Evolutionary conservation across 2,329 filamentous ascomycete genomes (phyloP).

Genomic region (Chaetothyriales sp.): DNA sequence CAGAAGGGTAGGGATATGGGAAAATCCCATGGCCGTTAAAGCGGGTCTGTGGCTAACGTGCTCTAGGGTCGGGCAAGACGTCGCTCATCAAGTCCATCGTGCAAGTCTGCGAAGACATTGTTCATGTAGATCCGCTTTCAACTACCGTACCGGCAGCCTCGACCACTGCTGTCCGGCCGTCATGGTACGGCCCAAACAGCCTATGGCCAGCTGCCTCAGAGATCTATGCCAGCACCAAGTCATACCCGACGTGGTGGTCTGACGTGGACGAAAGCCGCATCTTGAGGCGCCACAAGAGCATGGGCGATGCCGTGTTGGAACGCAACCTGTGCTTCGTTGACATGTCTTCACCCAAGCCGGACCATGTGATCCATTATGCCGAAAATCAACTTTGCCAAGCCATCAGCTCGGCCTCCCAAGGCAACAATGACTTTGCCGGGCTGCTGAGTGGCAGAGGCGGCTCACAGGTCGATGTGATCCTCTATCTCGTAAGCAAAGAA

Average conservation of each 20-base stretch:
- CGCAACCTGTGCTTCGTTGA: constrained; percentile 91
- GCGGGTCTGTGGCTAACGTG: constrained; percentile 5
- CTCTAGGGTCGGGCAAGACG: constrained; percentile 67
- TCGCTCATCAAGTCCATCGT: constrained; percentile 80
- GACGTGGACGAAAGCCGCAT: constrained; percentile 55
- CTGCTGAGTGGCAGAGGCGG: constrained; percentile 72
- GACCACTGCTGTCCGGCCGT: constrained; percentile 1
- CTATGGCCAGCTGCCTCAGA: constrained; percentile 31
- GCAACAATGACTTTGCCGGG: constrained; percentile 60
- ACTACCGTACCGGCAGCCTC: constrained; percentile 5
- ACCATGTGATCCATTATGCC: constrained; percentile 51
- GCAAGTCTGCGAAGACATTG: constrained; percentile 77
- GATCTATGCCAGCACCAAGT: constrained; percentile 64
- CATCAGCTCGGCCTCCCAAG: constrained; percentile 46
- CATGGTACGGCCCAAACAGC: neutral
- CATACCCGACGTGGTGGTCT: constrained; percentile 83
- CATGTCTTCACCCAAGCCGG: constrained; percentile 47
- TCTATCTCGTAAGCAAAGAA: constrained; percentile 71
- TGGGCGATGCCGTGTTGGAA: constrained; percentile 66
- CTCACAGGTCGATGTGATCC: constrained; percentile 66
- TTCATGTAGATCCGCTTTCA: constrained; percentile 62
- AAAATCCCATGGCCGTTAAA: neutral
- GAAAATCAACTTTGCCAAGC: constrained; percentile 54
- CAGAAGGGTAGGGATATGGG: constrained; percentile 45
- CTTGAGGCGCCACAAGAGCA: constrained; percentile 52